Evolutionary conservation across 2,329 filamentous ascomycete species (phyloP), one percentile per base, ranked within the genome.

Genomic region (Cytospora mali): DNA sequence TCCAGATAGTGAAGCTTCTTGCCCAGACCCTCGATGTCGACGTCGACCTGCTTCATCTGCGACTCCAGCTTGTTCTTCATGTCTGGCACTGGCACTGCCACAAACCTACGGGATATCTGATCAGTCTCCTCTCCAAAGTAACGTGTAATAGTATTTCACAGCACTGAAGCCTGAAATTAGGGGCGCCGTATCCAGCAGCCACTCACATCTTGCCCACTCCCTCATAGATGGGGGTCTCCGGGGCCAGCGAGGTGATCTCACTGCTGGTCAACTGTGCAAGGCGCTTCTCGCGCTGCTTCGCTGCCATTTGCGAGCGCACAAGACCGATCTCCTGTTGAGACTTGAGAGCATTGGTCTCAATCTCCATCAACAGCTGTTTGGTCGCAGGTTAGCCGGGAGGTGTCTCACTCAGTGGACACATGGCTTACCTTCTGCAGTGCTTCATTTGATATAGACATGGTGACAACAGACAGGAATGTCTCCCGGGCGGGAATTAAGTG

Each of bases 121-220:
- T 58, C 51, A 58, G 48, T 21, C 53, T 49, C 16, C 28, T 49
- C 7, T 13, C 39, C n/a, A 48, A n/a, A n/a, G 51, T 14, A 21
- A 28, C 66, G 57, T 16, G 14, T 29, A 27, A 62, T 18, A 25
- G 46, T 65, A 35, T 48, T 18, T 31, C 57, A 65, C 58, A 59
- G 56, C 35, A 33, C 23, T 60, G 53, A 57, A 25, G 35, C 16
- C 21, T 33, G 28, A 21, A 6, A n/a, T 18, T 13, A 13, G 42
- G 21, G 7, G 48, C 13, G 28, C n/a, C 14, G 27, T 25, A 21
- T 51, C 33, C 29, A 42, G 51, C n/a, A 16, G 16, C 29, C 28
- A 62, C 88, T 71, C 77, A 97, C 95, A 99, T 98, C 80, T 98
- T 99, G 57, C 95, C 95, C 13, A 98, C 90, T 6, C 94, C 94